These are phyloP conservation scores for Vigna unguiculata DNA, from an alignment of 306 rosid species.

Conservation along the genomic window DNA sequence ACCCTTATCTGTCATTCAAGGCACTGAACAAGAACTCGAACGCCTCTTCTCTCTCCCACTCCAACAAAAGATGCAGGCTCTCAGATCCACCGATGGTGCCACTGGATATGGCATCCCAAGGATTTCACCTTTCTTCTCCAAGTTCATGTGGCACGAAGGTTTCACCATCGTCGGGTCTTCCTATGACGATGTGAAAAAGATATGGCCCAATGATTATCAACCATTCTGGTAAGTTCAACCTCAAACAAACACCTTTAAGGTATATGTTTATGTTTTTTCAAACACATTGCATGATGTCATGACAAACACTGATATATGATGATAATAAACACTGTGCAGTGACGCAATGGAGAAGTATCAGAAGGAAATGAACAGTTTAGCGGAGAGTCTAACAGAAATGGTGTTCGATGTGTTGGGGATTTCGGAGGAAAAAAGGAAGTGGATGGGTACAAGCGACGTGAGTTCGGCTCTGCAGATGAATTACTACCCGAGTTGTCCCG, in stretches of 20 bases:
- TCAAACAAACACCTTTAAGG: too few species aligned
- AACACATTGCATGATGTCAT: too few species aligned
- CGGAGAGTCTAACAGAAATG: slow-evolving; percentile 49
- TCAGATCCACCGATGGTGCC: slow-evolving; percentile 57
- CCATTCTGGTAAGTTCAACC: slow-evolving; percentile 61
- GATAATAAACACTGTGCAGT: slow-evolving; percentile 41
- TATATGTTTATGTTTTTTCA: too few species aligned
- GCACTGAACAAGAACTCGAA: slow-evolving; percentile 47
- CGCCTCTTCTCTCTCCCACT: slow-evolving; percentile 58
- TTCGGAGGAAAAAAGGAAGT: slow-evolving; percentile 34
- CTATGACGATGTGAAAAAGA: slow-evolving; percentile 49
- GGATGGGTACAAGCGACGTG: slow-evolving; percentile 37
- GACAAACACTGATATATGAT: too few species aligned
- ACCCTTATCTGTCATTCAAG: slow-evolving; percentile 37
- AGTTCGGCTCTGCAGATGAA: slow-evolving; percentile 64
- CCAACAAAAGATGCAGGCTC: slow-evolving; percentile 57
- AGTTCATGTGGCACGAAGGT: slow-evolving; percentile 85
- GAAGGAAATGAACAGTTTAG: slow-evolving; percentile 60
- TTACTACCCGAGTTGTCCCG: slow-evolving; percentile 72
- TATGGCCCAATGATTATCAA: slow-evolving; percentile 66
- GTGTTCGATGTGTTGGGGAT: slow-evolving; percentile 47
- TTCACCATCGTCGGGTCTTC: slow-evolving; percentile 76
- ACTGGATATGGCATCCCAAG: slow-evolving; percentile 68
- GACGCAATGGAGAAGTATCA: slow-evolving; percentile 62
- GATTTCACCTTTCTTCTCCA: slow-evolving; percentile 64